Evolutionary conservation across 2,329 filamentous ascomycete genomes (phyloP).

Genomic region (Penicillium concentricum): DNA sequence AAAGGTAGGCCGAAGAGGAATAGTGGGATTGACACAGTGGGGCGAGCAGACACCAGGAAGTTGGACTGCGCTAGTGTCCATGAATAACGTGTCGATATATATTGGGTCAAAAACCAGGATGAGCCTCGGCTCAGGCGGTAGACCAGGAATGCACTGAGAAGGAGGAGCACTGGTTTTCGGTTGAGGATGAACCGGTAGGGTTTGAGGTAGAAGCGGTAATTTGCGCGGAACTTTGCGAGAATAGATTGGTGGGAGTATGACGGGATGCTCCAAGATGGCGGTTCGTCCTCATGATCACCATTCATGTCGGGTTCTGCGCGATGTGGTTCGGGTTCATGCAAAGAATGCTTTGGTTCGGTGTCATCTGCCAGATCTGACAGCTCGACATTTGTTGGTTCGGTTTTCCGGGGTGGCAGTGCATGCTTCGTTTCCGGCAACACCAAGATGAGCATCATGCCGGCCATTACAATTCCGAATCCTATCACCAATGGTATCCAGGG

Average conservation of each 20-base stretch:
- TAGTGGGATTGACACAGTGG: conserved; percentile 48
- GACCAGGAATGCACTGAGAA: conserved; percentile 49
- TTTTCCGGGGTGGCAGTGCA: conserved; percentile 17
- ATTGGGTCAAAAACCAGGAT: conserved; percentile 50
- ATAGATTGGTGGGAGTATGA: conserved; percentile 14
- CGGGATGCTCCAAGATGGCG: conserved; percentile 16
- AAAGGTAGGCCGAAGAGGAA: conserved; percentile 49
- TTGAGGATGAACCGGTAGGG: conserved; percentile 44
- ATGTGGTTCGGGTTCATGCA: conserved; percentile 8
- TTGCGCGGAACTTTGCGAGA: conserved; percentile 14
- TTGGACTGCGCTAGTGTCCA: conserved; percentile 49
- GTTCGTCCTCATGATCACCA: conserved; percentile 14
- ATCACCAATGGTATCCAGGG: conserved; percentile 43
- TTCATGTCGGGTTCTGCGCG: conserved; percentile 20
- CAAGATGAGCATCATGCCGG: conserved; percentile 34
- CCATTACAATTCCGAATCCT: conserved; percentile 34
- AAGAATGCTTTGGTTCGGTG: conserved; percentile 15
- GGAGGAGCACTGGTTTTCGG: conserved; percentile 42
- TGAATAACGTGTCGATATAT: conserved; percentile 52
- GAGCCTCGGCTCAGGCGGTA: conserved; percentile 51
- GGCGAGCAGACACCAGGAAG: conserved; percentile 47
- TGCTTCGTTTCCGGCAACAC: conserved; percentile 43
- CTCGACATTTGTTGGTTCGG: conserved; percentile 26
- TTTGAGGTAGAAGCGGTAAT: conserved; percentile 29
- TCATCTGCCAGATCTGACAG: conserved; percentile 28